Conservation (phyloP, 2,329 filamentous ascomycete species). For the Ceratocystis colombiana region DNA sequence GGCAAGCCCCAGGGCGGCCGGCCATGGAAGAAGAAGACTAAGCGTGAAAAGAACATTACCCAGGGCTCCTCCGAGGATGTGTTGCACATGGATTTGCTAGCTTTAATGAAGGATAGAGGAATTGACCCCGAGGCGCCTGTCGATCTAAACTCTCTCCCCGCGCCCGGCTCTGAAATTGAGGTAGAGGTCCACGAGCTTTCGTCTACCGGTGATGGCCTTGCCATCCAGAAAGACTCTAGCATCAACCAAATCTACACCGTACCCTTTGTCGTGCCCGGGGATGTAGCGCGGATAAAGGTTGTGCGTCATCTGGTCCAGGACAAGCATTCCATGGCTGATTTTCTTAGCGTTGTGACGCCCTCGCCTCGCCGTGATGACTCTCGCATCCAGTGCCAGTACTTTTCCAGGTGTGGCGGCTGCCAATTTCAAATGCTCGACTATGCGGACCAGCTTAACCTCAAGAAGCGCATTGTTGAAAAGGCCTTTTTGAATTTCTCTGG, state of each 20-base stretch:
- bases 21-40: slow-evolving; percentile 36
- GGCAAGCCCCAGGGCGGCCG: slow-evolving; percentile 24
- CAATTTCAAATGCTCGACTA: slow-evolving; percentile 98
- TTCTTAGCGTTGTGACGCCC: slow-evolving; percentile 63
- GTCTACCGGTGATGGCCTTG: slow-evolving; percentile 86
- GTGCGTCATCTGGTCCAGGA: slow-evolving; percentile 57
- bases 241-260: slow-evolving; percentile 66
- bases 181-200: slow-evolving; percentile 74
- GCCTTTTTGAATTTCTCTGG: slow-evolving; percentile 81
- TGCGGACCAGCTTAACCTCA: slow-evolving; percentile 71
- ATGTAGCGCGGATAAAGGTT: slow-evolving; percentile 67
- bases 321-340: slow-evolving; percentile 68
- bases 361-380: slow-evolving; percentile 67
- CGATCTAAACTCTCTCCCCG: slow-evolving; percentile 41
- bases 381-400: slow-evolving; percentile 75
- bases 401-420: slow-evolving; percentile 76
- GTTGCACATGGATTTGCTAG: slow-evolving; percentile 51
- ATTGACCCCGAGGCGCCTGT: slow-evolving; percentile 30
- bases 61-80: slow-evolving; percentile 58
- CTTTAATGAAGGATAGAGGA: slow-evolving; percentile 40
- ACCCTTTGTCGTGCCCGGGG: slow-evolving; percentile 79
- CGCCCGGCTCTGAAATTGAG: slow-evolving; percentile 64
- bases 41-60: slow-evolving; percentile 50
- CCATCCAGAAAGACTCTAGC: slow-evolving; percentile 44
- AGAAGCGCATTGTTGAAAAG: slow-evolving; percentile 77